Base-by-base conservation (phyloP, 441 rosid genomes). In the Syzygium syzygioides region DNA sequence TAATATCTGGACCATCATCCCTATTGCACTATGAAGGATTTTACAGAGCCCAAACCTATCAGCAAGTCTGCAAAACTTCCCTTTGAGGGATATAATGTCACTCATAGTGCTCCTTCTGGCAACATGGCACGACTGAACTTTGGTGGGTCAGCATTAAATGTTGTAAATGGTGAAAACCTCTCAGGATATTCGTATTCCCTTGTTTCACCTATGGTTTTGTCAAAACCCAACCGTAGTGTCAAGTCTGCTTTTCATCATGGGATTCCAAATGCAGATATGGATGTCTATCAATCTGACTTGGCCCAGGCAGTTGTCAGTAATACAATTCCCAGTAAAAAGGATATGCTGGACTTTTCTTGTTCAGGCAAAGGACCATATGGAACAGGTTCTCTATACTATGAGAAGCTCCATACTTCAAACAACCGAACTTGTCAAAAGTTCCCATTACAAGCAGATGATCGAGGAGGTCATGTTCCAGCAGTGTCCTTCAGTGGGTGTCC, bases 1-100 rank as follows among this genome's bases (percentile, higher is more conserved):
- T 92, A 54, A 91, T 91, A 85, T 94, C 93, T 54, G 93, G 93
- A 71, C 90, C 93, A 7, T 85, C 92, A 37, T 91, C 94, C n/a
- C 52, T 91, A 50, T 86, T 91, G 79, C 92, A 90, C 60, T 87
- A 89, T 88, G 93, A 93, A 91, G 86, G 93, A 92, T 64, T 86
- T 86, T 34, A 88, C 91, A 32, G 89, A 91, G 90, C 86, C 87
- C 60, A 93, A 93, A 89, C 88, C 85, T 56, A 55, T 34, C 30
- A 89, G 26, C 89, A 19, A 87, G 87, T 88, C 92, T 55, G 41
- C 91, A 85, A 90, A 90, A 79, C 59, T 80, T 83, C 83, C 89
- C 48, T 10, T 32, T 28, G 91, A 92, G 55, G 84, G 66, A 45
- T 66, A 85, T 14, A 62, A 59, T 87, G 52, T 87, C 48, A 55